These are phyloP conservation scores for Euphorbia peplus DNA, from an alignment of 345 rosid genomes.

Conservation along the genomic window DNA sequence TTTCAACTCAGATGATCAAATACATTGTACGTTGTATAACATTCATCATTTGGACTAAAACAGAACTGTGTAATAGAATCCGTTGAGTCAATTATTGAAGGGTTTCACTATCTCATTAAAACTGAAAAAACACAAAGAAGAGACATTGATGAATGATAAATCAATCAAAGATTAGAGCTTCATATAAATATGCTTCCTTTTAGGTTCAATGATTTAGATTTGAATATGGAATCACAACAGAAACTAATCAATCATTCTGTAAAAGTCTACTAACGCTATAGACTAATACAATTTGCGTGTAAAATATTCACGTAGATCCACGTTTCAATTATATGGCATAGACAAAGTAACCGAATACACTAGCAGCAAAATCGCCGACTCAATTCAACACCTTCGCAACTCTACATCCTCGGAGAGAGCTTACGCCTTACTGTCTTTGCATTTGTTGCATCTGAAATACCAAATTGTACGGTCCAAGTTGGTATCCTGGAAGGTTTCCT, in stretches of 20 bases:
- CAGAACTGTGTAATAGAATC: conserved; percentile 18
- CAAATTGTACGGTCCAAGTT: conserved; percentile 42
- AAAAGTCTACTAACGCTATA: conserved; percentile 26
- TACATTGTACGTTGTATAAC: background rate
- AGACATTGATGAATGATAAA: conserved; percentile 7
- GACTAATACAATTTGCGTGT: conserved; percentile 22
- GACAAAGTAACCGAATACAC: conserved; percentile 20
- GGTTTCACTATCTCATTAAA: background rate
- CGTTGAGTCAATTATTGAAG: conserved; percentile 19
- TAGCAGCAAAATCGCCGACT: conserved; percentile 8
- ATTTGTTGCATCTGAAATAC: conserved; percentile 43
- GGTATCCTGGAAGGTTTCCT: conserved; percentile 47
- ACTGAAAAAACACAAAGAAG: conserved; percentile 18
- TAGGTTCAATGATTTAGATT: conserved; percentile 28
- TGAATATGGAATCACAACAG: conserved; percentile 32
- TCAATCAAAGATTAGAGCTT: conserved; percentile 17
- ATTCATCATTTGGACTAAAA: conserved; percentile 11
- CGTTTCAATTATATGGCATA: conserved; percentile 4
- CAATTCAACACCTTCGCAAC: conserved; percentile 20
- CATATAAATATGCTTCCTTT: conserved; percentile 29
- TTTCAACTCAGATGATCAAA: background rate
- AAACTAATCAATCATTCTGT: conserved; percentile 23
- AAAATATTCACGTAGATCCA: conserved; percentile 39
- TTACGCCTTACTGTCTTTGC: conserved; percentile 42
- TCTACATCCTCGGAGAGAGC: conserved; percentile 5